phyloP scores from a whole-genome alignment of 2,329 filamentous ascomycete species.

The Leptographium radiaticola region DNA sequence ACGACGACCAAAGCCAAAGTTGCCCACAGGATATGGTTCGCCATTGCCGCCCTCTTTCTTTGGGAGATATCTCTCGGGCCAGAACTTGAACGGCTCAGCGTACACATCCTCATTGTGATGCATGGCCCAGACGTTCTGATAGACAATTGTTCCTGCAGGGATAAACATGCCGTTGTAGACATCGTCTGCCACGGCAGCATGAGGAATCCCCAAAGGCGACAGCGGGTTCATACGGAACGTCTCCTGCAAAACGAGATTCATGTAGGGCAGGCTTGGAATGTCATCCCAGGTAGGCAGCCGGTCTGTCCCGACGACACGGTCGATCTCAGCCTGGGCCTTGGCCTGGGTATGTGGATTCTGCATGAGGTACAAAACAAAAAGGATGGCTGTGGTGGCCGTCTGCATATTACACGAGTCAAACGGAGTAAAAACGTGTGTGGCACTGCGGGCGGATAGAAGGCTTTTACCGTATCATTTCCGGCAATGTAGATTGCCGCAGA shows the following conservation, averaged over 20 bases:
- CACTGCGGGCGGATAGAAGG: neutral
- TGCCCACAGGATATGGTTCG: constrained; percentile 32
- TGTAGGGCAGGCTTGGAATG: constrained; percentile 24
- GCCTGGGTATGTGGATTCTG: constrained; percentile 28
- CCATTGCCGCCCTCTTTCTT: constrained; percentile 21
- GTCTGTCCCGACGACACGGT: constrained; percentile 23
- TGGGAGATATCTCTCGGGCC: constrained; percentile 25
- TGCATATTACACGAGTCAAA: neutral
- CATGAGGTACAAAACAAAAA: constrained; percentile 26
- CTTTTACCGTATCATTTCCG: constrained; percentile 15
- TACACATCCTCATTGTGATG: constrained; percentile 30
- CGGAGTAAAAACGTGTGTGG: neutral
- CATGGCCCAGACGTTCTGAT: constrained; percentile 29
- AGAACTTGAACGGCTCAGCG: constrained; percentile 26
- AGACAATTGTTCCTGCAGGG: constrained; percentile 27
- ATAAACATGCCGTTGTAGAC: constrained; percentile 30
- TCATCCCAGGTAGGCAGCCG: constrained; percentile 25
- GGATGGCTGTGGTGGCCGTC: constrained; percentile 18
- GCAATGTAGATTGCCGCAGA: constrained; percentile 17
- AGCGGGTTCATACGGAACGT: constrained; percentile 29
- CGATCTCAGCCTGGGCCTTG: constrained; percentile 25
- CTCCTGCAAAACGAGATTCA: constrained; percentile 30
- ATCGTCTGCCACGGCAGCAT: constrained; percentile 27
- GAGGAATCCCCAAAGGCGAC: constrained; percentile 24
- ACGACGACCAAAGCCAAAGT: constrained; percentile 40